A percentile compares a stretch with the other conserved stretches of the same genome.
Evolutionary conservation across 73 alveolate genomes (phyloP).

Genomic region (Paramecium primaurelia): DNA sequence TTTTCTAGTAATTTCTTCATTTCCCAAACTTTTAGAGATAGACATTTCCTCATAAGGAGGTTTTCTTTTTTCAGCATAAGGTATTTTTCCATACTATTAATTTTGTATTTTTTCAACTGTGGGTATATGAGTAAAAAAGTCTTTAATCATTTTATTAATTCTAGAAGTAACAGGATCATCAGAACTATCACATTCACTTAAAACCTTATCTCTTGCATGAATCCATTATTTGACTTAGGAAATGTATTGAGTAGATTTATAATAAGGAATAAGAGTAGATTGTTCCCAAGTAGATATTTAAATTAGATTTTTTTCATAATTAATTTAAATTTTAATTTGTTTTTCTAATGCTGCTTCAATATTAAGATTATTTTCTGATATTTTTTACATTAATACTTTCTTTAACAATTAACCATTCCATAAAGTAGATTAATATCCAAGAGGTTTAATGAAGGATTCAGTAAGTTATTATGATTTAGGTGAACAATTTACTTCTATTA

Average conservation of each 20-base stretch:
- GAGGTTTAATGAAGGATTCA: background rate
- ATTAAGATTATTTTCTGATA: background rate
- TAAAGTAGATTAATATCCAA: background rate
- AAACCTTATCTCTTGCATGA: background rate
- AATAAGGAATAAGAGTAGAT: background rate
- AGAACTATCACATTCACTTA: background rate
- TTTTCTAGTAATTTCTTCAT: slow-evolving; percentile 22
- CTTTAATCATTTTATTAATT: background rate
- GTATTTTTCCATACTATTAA: slow-evolving; percentile 31
- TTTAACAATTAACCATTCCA: background rate
- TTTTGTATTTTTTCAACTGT: background rate
- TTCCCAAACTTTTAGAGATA: background rate
- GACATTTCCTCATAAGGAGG: slow-evolving; percentile 31
- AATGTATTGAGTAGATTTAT: background rate
- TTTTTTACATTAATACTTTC: background rate
- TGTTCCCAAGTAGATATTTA: background rate
- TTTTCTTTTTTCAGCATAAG: slow-evolving; percentile 30
- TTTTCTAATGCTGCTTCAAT: background rate
- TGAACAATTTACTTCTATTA: background rate
- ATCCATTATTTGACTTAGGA: slow-evolving; percentile 12
- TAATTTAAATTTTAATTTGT: background rate
- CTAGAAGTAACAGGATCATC: background rate
- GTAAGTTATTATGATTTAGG: background rate
- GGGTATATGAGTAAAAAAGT: background rate
- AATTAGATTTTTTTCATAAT: background rate